Evolutionary conservation across 2,329 filamentous ascomycete genomes (phyloP), one percentile per base, ranked within the genome.

Genomic region (Parastagonospora nodorum): DNA sequence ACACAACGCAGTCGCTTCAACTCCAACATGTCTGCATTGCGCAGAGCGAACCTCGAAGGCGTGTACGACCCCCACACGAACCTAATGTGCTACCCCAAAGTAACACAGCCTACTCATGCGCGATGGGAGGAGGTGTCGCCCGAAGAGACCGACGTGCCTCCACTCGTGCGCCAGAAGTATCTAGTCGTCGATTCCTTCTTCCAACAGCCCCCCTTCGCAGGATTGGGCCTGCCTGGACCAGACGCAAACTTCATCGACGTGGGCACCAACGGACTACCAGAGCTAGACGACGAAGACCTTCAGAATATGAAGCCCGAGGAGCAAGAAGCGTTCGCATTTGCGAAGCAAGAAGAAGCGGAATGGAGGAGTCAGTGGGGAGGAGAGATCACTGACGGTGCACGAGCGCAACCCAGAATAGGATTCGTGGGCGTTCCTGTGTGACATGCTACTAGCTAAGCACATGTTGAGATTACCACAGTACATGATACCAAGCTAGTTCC

Each of bases 11-110:
- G 93, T 71, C 86, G 86, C 41, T 97, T 94, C 79, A 99, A 97
- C 74, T 82, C 88, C 15, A 78, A 81, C 14, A 83, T 97, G 51
- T 82, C 86, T 30, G 81, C 83, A 12, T 80, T 86, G 46, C 88
- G 94, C 47, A 83, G 82, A 53, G 77, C 82, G 37, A 94, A 89
- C 60, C 79, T 88, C 8, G 76, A 83, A 19, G 94, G 94, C 42
- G 83, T 93, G 46, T 97, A 97, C 74, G 92, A 99, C 66, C 86
- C 93, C 24, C 92, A 97, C 76, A 97, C 94, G 46, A 99, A 99
- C 72, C 76, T 83, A 51, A 88, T 97, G 82, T 90, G 94, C 68
- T 95, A 89, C 69, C 93, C 94, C 0, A 84, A 85, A 55, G 88
- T 83, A 66, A 96, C 92, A 83, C 94, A 99, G 73, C 91, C 94